A percentile compares a stretch with the other conserved stretches of the same genome.
Conservation (phyloP, 2,329 filamentous ascomycete genomes). For the Coniochaeta hoffmannii region DNA sequence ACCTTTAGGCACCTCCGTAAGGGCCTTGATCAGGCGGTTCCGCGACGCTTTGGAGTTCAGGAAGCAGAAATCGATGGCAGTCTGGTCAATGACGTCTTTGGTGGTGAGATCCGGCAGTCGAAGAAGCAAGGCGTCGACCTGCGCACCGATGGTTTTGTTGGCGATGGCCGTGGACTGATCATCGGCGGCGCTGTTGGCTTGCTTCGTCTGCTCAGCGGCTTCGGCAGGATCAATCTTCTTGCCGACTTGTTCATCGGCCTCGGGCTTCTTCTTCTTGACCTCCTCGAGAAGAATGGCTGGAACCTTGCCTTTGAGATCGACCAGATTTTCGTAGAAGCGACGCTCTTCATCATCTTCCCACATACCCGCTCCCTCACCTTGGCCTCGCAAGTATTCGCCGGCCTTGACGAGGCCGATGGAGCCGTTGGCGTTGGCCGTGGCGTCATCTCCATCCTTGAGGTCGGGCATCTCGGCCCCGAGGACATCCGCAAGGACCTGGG, state of each 20-base stretch:
- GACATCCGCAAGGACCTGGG: constrained; percentile 82
- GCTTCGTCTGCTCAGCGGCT: constrained; percentile 40
- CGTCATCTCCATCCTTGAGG: constrained; percentile 72
- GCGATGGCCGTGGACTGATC: constrained; percentile 91
- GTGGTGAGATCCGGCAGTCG: constrained; percentile 85
- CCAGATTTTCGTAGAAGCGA: constrained; percentile 94
- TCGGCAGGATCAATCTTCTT: constrained; percentile 60
- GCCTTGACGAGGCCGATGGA: constrained; percentile 91
- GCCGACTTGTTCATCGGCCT: constrained; percentile 73
- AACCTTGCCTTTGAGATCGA: constrained; percentile 92
- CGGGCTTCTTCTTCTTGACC: constrained; percentile 84
- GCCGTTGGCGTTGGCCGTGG: constrained; percentile 57
- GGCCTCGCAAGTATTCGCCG: constrained; percentile 83
- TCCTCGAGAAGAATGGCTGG: constrained; percentile 91
- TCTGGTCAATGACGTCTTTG: constrained; percentile 87
- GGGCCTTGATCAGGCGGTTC: constrained; percentile 84
- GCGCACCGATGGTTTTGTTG: constrained; percentile 95
- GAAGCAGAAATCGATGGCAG: constrained; percentile 95
- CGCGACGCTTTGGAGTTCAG: constrained; percentile 96
- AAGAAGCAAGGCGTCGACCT: constrained; percentile 84
- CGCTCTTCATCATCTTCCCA: constrained; percentile 99
- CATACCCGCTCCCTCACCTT: constrained; percentile 85
- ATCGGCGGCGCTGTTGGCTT: constrained; percentile 47
- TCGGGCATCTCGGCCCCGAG: constrained; percentile 91
- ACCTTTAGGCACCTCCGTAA: constrained; percentile 92